phyloP scores from a whole-genome alignment of 2,329 filamentous ascomycete species.

The Sarocladiaceae sp. region DNA sequence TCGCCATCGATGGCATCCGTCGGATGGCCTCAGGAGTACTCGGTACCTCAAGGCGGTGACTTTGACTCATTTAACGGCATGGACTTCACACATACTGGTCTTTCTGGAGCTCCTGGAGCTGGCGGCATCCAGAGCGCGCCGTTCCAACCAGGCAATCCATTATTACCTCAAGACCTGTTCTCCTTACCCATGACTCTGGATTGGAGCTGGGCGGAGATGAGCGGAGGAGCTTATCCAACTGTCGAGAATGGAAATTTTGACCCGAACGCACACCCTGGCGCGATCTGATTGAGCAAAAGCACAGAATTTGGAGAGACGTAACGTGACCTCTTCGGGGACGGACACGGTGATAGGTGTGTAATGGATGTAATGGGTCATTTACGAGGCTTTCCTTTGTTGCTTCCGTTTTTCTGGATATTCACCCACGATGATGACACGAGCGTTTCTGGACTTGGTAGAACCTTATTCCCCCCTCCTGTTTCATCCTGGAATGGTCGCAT shows the following conservation, averaged over 20 bases:
- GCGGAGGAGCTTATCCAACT: constrained; percentile 58
- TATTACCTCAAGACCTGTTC: constrained; percentile 91
- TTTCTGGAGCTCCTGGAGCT: constrained; percentile 13
- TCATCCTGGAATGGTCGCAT: neutral
- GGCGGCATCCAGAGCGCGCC: constrained; percentile 12
- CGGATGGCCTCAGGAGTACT: constrained; percentile 45
- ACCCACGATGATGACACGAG: neutral
- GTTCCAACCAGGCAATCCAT: constrained; percentile 54
- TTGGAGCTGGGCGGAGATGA: constrained; percentile 75
- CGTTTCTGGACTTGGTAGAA: constrained; percentile 1
- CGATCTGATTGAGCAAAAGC: neutral
- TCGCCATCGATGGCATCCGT: constrained; percentile 41
- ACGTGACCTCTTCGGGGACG: too few relatives aligned
- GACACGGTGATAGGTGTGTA: too few relatives aligned
- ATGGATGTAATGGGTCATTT: constrained; percentile 5
- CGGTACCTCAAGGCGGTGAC: constrained; percentile 28
- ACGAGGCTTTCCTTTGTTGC: neutral
- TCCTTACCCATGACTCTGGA: constrained; percentile 94
- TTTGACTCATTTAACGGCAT: constrained; percentile 42
- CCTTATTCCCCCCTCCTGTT: constrained; percentile 1
- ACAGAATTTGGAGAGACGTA: too few relatives aligned
- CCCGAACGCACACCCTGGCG: neutral
- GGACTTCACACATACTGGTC: constrained; percentile 35
- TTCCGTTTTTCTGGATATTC: constrained; percentile 4
- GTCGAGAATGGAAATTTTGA: constrained; percentile 58